phyloP scores from a whole-genome alignment of 1,284 basidiomycete species.

The Retiboletus flavoniger region DNA sequence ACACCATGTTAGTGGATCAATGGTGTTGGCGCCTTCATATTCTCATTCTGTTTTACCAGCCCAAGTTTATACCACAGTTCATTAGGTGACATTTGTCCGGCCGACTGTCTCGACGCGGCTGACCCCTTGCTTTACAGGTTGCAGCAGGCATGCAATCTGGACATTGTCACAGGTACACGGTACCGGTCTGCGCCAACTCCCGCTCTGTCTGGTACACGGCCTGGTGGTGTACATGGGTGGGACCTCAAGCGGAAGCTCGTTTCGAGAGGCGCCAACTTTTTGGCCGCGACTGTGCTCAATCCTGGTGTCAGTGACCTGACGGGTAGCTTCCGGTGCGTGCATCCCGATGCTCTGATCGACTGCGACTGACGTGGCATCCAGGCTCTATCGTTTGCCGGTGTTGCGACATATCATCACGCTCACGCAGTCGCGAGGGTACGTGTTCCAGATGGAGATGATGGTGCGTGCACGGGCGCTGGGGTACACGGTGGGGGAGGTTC shows the following conservation, averaged over 20 bases:
- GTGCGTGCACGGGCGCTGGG: constrained; percentile 81
- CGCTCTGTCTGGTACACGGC: constrained; percentile 47
- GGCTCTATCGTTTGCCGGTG: constrained; percentile 76
- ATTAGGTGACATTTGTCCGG: constrained; percentile 54
- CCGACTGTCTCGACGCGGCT: neutral
- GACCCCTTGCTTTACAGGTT: constrained; percentile 44
- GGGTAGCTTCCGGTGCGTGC: constrained; percentile 76
- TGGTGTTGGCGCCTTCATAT: neutral
- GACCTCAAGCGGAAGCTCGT: constrained; percentile 85
- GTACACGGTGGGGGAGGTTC: constrained; percentile 85
- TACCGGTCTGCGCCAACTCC: constrained; percentile 65
- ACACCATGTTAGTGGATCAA: constrained; percentile 68
- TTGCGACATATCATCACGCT: constrained; percentile 80
- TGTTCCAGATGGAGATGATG: constrained; percentile 98
- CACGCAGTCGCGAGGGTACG: constrained; percentile 85
- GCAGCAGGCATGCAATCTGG: constrained; percentile 78
- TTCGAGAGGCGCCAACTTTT: constrained; percentile 82
- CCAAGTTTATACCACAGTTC: constrained; percentile 88
- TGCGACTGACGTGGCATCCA: constrained; percentile 31
- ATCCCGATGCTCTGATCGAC: neutral
- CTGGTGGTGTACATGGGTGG: constrained; percentile 88
- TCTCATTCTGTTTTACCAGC: constrained; percentile 44
- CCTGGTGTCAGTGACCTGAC: constrained; percentile 87
- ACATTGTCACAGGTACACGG: constrained; percentile 92
- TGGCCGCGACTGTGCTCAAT: constrained; percentile 77